Evolutionary conservation across 192 early-diverging fungal genomes (phyloP).

Genomic region (Backusella sp.): DNA sequence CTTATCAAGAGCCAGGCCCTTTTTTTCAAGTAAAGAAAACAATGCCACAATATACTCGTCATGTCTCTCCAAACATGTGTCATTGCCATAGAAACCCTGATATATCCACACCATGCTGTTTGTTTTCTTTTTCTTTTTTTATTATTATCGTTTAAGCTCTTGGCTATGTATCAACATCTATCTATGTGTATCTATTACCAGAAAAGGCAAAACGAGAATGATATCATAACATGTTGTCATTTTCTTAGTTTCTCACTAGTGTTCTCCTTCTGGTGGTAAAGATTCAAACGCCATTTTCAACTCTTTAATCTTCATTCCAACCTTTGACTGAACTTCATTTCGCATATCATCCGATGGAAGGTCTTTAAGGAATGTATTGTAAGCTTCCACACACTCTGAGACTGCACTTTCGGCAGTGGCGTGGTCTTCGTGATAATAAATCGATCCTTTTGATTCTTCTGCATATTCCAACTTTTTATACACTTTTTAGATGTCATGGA

Average conservation of each 20-base stretch:
- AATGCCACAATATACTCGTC: too few species aligned
- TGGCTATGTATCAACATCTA: too few species aligned
- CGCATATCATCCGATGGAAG: constrained; percentile 19
- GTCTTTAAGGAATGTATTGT: constrained; percentile 17
- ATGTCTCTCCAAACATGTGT: too few species aligned
- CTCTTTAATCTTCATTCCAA: constrained; percentile 26
- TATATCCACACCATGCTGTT: too few species aligned
- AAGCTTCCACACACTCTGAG: constrained; percentile 19
- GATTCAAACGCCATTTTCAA: constrained; percentile 24
- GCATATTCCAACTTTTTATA: constrained; percentile 38
- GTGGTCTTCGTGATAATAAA: constrained; percentile 31
- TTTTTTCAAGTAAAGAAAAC: too few species aligned
- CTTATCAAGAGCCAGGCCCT: too few species aligned
- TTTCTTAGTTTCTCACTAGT: neutral
- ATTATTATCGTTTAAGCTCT: too few species aligned
- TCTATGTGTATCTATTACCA: too few species aligned
- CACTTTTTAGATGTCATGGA: neutral
- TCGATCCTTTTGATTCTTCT: constrained; percentile 30
- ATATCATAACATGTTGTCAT: too few species aligned
- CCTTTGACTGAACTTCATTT: constrained; percentile 21
- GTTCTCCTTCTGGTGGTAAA: constrained; percentile 17
- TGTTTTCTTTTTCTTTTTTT: too few species aligned
- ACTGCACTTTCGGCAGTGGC: constrained; percentile 23
- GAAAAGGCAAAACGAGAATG: too few species aligned
- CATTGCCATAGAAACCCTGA: too few species aligned